A percentile compares a stretch with the other conserved stretches of the same genome.
Evolutionary conservation across 345 rosid genomes (phyloP).

Genomic region (Aethionema arabicum): DNA sequence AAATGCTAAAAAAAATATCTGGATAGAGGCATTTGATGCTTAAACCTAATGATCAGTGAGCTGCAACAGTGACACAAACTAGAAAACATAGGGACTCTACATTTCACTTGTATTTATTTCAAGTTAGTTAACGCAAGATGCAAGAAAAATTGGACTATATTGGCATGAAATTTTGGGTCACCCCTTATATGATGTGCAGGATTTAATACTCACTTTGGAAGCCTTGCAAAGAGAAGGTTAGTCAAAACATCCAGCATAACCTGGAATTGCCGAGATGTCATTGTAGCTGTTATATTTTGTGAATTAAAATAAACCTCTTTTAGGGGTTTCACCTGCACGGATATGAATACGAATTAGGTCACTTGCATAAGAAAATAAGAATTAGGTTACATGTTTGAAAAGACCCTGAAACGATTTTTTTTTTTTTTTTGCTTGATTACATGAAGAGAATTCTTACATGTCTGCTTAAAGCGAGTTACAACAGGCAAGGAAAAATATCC

Average conservation of each 20-base stretch:
- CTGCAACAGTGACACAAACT: not conserved
- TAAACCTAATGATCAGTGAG: conserved; percentile 7
- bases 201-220: conserved; percentile 75
- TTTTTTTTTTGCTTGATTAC: not conserved
- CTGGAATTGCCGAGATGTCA: conserved; percentile 98
- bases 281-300: conserved; percentile 76
- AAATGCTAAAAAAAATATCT: not conserved
- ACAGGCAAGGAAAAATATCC: not conserved
- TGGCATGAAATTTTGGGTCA: conserved; percentile 17
- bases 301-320: conserved; percentile 94
- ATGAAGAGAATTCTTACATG: not conserved
- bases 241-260: conserved; percentile 97
- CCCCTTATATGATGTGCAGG: conserved; percentile 24
- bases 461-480: not conserved
- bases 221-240: conserved; percentile 96
- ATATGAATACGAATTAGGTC: conserved; percentile 8
- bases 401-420: conserved; percentile 7
- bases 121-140: conserved; percentile 12
- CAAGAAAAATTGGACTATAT: conserved; percentile 7
- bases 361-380: conserved; percentile 4
- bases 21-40: conserved; percentile 4
- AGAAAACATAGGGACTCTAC: not conserved
- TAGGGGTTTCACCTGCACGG: conserved; percentile 86
- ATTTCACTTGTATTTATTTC: conserved; percentile 4
- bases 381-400: conserved; percentile 15